Evolutionary conservation across 352 stramenopile genomes (phyloP).

Genomic region (Pythium aphanidermatum): DNA sequence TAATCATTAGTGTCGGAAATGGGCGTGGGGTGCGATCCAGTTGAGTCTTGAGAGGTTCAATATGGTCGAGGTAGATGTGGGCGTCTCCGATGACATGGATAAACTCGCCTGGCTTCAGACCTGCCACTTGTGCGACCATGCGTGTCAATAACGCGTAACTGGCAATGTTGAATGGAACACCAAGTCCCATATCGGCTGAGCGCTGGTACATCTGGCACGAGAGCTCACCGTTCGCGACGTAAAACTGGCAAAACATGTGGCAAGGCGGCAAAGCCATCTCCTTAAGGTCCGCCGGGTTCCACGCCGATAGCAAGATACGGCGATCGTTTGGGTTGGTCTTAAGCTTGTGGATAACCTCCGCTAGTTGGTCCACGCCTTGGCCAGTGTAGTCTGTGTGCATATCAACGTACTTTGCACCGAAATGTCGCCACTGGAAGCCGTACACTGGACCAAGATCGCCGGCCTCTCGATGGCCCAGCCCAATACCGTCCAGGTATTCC

Average conservation of each 20-base stretch:
- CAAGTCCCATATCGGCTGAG: conserved; percentile 98
- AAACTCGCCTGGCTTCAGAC: conserved; percentile 94
- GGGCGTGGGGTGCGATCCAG: conserved; percentile 88
- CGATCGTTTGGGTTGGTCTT: conserved; percentile 96
- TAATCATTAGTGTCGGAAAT: conserved; percentile 95
- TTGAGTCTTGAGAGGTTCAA: conserved; percentile 96
- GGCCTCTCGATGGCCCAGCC: conserved; percentile 92
- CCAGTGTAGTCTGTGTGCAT: conserved; percentile 98
- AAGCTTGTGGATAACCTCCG: conserved; percentile 97
- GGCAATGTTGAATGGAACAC: conserved; percentile 99
- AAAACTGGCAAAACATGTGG: conserved; percentile 99
- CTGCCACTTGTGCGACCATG: conserved; percentile 94
- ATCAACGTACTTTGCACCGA: conserved; percentile 97
- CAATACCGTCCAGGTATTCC: conserved; percentile 92
- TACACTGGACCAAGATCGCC: conserved; percentile 97
- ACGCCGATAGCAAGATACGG: conserved; percentile 98
- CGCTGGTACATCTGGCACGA: conserved; percentile 99
- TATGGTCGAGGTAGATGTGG: conserved; percentile 99
- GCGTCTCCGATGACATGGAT: conserved; percentile 99
- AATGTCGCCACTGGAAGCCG: conserved; percentile 99
- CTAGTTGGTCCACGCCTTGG: conserved; percentile 98
- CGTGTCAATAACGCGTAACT: conserved; percentile 97
- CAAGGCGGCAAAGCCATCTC: conserved; percentile 99
- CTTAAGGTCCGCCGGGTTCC: conserved; percentile 96
- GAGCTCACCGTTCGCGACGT: conserved; percentile 77